phyloP scores from a whole-genome alignment of 192 early-diverging fungal genomes.

The Radiomyces spectabilis region DNA sequence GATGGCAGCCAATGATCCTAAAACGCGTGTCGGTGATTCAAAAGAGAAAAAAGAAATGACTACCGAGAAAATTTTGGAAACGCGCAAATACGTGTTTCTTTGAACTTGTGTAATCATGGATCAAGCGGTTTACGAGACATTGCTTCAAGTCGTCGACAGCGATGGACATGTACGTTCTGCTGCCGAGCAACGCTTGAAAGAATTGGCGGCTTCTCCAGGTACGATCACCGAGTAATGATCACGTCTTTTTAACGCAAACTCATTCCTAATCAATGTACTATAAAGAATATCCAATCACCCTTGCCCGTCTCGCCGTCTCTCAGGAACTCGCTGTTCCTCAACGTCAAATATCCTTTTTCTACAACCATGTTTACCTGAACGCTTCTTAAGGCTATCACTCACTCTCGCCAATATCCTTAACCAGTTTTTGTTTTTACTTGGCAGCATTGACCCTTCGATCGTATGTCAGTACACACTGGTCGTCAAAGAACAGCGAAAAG shows the following conservation, averaged over 20 bases:
- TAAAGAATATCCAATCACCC: constrained; percentile 61
- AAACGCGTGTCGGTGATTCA: too few species aligned
- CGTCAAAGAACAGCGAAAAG: constrained; percentile 37
- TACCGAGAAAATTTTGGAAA: too few species aligned
- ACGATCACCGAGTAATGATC: background rate
- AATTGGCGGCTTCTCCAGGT: constrained; percentile 59
- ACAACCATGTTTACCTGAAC: background rate
- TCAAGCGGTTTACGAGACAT: constrained; percentile 59
- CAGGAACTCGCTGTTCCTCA: constrained; percentile 53
- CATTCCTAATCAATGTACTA: background rate
- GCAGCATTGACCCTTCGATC: constrained; percentile 68
- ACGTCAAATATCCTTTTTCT: constrained; percentile 58
- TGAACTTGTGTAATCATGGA: too few species aligned
- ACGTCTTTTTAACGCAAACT: background rate
- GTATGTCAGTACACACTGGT: constrained; percentile 75
- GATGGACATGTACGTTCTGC: constrained; percentile 54
- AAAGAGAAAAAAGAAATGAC: too few species aligned
- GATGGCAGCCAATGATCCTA: too few species aligned
- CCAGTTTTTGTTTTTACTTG: constrained; percentile 26
- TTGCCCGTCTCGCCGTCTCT: constrained; percentile 56
- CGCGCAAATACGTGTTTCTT: too few species aligned
- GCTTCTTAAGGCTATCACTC: too few species aligned
- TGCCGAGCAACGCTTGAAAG: constrained; percentile 64
- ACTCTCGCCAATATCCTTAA: constrained; percentile 25
- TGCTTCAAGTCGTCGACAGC: constrained; percentile 61